Conservation (phyloP, 1,284 basidiomycete genomes). For the Bondarzewia mesenterica region DNA sequence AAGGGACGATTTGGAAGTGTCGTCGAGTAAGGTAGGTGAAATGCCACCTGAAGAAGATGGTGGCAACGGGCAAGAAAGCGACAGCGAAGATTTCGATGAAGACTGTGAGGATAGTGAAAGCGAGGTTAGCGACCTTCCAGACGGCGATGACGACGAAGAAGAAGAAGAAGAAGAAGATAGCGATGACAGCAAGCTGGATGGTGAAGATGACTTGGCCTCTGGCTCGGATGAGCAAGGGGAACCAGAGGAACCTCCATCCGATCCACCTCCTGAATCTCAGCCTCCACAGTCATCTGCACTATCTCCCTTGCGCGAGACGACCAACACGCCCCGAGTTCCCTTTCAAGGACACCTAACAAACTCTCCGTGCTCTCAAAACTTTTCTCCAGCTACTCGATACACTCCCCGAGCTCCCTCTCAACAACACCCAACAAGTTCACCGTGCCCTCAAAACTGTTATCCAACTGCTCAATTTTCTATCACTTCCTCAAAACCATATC, state of each 20-base stretch:
- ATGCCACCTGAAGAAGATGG: neutral
- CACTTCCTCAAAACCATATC: conserved; percentile 13
- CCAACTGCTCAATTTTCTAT: conserved; percentile 6
- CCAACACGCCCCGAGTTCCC: neutral
- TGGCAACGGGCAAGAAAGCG: neutral
- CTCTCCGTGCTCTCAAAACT: neutral
- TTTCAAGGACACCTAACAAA: conserved; percentile 7
- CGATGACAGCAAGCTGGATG: conserved; percentile 14
- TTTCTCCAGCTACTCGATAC: conserved; percentile 7
- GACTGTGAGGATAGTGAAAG: conserved; percentile 12
- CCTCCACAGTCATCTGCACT: neutral
- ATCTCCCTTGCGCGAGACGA: neutral
- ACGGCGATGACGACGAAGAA: conserved; percentile 10
- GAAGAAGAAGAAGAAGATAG: conserved; percentile 15
- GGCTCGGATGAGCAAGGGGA: conserved; percentile 16
- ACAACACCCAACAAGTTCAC: conserved; percentile 16
- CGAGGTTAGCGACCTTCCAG: conserved; percentile 12
- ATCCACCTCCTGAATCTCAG: conserved; percentile 1
- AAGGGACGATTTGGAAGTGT: conserved; percentile 22
- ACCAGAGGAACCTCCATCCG: conserved; percentile 9
- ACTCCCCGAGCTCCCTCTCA: conserved; percentile 16
- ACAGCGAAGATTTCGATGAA: conserved; percentile 12
- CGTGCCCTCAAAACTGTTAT: conserved; percentile 2
- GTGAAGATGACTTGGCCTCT: conserved; percentile 16
- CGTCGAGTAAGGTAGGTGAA: too few species aligned